Evolutionary conservation across 2,329 filamentous ascomycete genomes (phyloP), one percentile per base, ranked within the genome.

Genomic region (Cladobotryum protrusum): DNA sequence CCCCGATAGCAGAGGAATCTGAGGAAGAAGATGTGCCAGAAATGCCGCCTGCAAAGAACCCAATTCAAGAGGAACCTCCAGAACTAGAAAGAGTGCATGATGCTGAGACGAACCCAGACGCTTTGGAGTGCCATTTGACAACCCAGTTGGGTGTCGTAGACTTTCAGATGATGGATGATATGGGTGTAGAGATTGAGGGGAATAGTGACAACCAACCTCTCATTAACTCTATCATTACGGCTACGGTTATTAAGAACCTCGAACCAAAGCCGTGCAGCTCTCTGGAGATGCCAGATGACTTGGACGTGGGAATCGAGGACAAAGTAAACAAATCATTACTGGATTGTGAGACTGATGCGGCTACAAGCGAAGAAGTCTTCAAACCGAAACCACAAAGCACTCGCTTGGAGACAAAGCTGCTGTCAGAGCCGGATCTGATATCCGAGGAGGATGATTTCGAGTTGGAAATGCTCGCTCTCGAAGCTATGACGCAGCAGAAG

Each of bases 361-460:
- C 12, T n/a, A n/a, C 35, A 17, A 37, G 7, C 14, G 11, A 17
- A n/a, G 35, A n/a, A 17, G 6, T 6, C 14, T 13, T 17, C 35
- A n/a, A n/a, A n/a, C 14, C 35, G 15, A n/a, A 37, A 8, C 35
- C 35, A 37, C 3, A 5, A 37, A 17, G 3, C 12, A 5, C 15
- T n/a, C 35, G 3, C 15, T 17, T 37, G 14, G 35, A 37, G 14
- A 5, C 13, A 37, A 37, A n/a, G 14, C 29, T 18, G n/a, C 36
- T 13, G 9, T 19, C 14, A 15, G 56, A 60, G 17, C 33, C 55
- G 43, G 54, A 57, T 15, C 32, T 57, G 39, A 52, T 56, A 34
- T 45, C 52, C 20, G 55, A 59, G 4, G 59, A 61, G 2, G 63
- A 62, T 58, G 57, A 61, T 11, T 24, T 63, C 18, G 61, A 59